Base-by-base conservation (phyloP, 768 basidiomycete species). In the Mycena rebaudengoi region DNA sequence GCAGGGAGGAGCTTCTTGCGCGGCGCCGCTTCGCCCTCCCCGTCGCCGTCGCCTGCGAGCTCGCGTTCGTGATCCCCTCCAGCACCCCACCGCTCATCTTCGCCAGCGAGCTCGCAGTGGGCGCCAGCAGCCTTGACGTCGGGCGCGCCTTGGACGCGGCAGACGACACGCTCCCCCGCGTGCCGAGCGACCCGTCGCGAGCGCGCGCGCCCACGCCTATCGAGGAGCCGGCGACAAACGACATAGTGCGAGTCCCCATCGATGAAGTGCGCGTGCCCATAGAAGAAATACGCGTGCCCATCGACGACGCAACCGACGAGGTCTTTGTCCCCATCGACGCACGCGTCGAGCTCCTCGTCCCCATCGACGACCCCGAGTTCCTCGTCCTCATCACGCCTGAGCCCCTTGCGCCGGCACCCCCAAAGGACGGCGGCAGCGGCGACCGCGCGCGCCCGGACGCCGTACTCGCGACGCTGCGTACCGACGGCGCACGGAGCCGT, bases 241-340 rank as follows among this genome's bases (percentile, higher is more conserved):
- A 43, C 5, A 83, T 81, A 6, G 25, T 3, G 28, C 46, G 46
- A 21, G 46, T 48, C 14, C 46, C 46, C 46, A 48, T 48, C 13
- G 78, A 76, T 14, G n/a, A n/a, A n/a, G n/a, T n/a, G 12, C 65
- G 48, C 5, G 69, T 44, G 28, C 65, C 61, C 26, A 74, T 70
- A 18, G 70, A 67, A 45, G 73, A 78, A 26, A 74, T 71, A 48
- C 64, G 58, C 40, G 64, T 60, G 5, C 64, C 58, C 58, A 65
- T 60, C 5, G 79, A 78, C n/a, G 75, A 75, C 12, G 74, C 74
- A 14, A 46, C 49, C 5, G 53, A 52, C 4, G 68, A 66, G 5
- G 62, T 72, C 29, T 79, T 75, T 0, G 81, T 82, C 1, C 84
- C 85, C 13, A 86, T 73, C 0, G 86, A 86, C 1, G 83, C 72